Evolutionary conservation across 805 yeast species (phyloP), one percentile per base, ranked within the genome.

Genomic region (Metschnikowia orientalis): DNA sequence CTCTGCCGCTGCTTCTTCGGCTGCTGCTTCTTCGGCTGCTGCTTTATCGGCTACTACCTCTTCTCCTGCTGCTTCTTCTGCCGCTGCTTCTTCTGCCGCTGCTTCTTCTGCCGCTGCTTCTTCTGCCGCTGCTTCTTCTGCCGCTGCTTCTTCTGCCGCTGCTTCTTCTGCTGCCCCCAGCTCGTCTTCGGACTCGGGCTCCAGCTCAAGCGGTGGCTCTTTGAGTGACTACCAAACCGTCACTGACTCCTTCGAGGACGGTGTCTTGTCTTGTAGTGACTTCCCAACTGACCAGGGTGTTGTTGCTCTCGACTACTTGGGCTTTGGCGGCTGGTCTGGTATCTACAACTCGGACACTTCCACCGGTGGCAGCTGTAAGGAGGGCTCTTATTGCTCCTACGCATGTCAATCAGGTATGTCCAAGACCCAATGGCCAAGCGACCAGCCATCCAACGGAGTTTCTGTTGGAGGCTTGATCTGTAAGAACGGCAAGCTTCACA

Each of bases 341-440:
- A 71, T 86, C 54, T 76, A 78, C 66, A 67, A 72, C 54, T 59
- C 63, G 35, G 71, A 74, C 44, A 73, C 72, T 40, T 67, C 73
- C 45, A 77, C 86, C 44, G 74, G 86, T 42, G 71, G 82, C 32
- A 53, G 73, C 28, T 90, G 98, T 73, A 59, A 68, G 43, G 96
- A 89, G 49, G 97, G 97, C 38, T 76, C 76, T 53, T 87, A 85
- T 79, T 90, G 98, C 69, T 90, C 97, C 39, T 90, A 90, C 66
- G 95, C 97, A 40, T 90, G 98, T 72, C 94, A 88, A 71, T 79
- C 96, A 26, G 98, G 97, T 75, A 86, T 87, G 95, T 86, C 97
- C 54, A 90, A 90, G 79, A 87, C 97, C 36, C 98, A 90, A 71
- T 90, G 95, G 95, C 97, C 97, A 44, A 64, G 80, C 27, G 46